phyloP scores from a whole-genome alignment of 495 filamentous ascomycete genomes.

The Opeltia flavorubescens region DNA sequence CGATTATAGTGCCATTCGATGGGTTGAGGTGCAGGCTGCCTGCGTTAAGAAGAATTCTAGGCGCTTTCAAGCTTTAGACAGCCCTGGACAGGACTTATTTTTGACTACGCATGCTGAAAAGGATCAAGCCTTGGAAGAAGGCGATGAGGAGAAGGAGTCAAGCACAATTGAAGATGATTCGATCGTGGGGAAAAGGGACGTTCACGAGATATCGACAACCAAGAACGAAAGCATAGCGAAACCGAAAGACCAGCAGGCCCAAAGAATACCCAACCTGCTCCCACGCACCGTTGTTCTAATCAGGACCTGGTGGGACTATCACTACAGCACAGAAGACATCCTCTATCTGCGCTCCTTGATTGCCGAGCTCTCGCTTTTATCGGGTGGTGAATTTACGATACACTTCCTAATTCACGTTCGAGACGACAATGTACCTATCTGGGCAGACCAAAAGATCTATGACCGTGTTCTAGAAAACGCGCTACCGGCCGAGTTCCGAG shows the following conservation, averaged over 20 bases:
- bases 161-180: conserved; percentile 11
- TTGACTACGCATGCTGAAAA: conserved; percentile 26
- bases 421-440: conserved; percentile 48
- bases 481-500: conserved; percentile 75
- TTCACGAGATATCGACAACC: conserved; percentile 5
- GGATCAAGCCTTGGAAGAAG: conserved; percentile 5
- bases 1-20: conserved; percentile 58
- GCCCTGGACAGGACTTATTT: conserved; percentile 1
- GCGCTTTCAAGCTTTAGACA: conserved; percentile 40
- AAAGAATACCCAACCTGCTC: conserved; percentile 16
- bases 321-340: conserved; percentile 37
- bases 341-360: conserved; percentile 44
- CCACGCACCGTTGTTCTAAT: conserved; percentile 47
- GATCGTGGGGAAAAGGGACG: background rate
- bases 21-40: conserved; percentile 58
- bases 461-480: conserved; percentile 50
- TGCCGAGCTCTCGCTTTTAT: conserved; percentile 45
- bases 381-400: conserved; percentile 48
- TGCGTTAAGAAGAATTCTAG: conserved; percentile 57
- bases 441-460: conserved; percentile 49
- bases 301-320: conserved; percentile 48
- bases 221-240: conserved; percentile 13
- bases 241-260: background rate
- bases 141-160: background rate
- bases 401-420: conserved; percentile 57